phyloP scores from a whole-genome alignment of 306 rosid genomes.

The Gastrolobium villosum region DNA sequence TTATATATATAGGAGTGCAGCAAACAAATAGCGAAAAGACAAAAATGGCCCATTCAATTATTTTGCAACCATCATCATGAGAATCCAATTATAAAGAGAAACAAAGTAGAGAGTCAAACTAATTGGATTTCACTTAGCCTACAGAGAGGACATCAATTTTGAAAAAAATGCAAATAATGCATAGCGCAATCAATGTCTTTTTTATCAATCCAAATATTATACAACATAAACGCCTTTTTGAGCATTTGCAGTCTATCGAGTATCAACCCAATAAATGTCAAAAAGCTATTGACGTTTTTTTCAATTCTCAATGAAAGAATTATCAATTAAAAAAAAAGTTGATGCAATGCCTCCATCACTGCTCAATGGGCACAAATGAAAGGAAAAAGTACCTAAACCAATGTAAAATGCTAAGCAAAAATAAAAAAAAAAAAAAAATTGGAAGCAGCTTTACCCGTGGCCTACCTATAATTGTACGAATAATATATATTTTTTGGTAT shows the following conservation, averaged over 20 bases:
- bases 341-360: not conserved
- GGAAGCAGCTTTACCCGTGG: constrained; percentile 8
- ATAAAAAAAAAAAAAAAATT: not conserved
- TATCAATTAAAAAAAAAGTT: not conserved
- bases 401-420: not conserved
- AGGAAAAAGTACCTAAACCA: not conserved
- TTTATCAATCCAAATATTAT: not conserved
- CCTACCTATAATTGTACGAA: not conserved
- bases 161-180: constrained; percentile 14
- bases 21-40: constrained; percentile 4
- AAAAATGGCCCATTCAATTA: constrained; percentile 9
- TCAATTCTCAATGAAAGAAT: not conserved
- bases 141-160: constrained; percentile 8
- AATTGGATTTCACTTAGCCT: constrained; percentile 31
- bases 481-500: not conserved
- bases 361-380: not conserved
- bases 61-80: not conserved
- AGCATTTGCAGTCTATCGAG: not conserved
- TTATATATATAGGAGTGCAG: no score
- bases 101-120: not conserved
- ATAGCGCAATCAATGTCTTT: not conserved
- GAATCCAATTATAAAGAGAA: not conserved
- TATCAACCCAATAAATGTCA: not conserved
- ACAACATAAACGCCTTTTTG: not conserved
- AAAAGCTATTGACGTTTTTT: not conserved